Percentiles rank a stretch among this genome's conserved stretches.
Conservation (phyloP, 1,284 basidiomycete genomes). For the Meira nashicola region DNA sequence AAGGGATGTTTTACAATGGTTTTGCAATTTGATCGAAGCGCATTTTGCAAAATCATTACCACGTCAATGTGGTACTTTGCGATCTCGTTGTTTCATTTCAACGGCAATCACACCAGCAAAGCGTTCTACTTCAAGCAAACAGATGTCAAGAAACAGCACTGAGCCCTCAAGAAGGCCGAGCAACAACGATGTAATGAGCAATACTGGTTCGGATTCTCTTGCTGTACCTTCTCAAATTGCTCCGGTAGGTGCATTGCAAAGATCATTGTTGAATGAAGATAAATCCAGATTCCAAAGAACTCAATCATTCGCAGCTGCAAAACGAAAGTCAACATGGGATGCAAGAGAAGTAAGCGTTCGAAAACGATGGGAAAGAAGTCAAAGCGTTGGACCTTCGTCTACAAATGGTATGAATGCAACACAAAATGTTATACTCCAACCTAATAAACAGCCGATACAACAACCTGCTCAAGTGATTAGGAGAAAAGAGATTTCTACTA, state of each 20-base stretch:
- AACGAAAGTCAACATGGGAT: neutral
- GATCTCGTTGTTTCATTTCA: slow-evolving; percentile 39
- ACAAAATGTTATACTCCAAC: too few relatives aligned
- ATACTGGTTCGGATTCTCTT: too few relatives aligned
- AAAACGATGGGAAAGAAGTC: slow-evolving; percentile 5
- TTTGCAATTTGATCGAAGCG: slow-evolving; percentile 38
- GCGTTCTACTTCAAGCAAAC: neutral
- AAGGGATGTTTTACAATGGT: slow-evolving; percentile 47
- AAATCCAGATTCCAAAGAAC: neutral
- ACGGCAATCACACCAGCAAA: neutral
- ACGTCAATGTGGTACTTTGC: slow-evolving; percentile 33
- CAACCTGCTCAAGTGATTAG: too few relatives aligned
- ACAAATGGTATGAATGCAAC: neutral
- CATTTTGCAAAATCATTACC: slow-evolving; percentile 28
- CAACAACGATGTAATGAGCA: too few relatives aligned
- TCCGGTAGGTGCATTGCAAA: neutral
- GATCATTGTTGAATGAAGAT: neutral
- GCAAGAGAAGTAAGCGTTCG: slow-evolving; percentile 10
- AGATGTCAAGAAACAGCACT: neutral
- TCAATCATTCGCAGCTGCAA: neutral
- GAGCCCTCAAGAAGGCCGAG: too few relatives aligned
- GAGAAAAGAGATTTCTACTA: too few relatives aligned
- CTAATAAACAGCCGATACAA: too few relatives aligned
- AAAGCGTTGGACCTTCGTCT: neutral
- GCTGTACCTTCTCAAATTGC: too few relatives aligned